These are phyloP conservation scores for Buddleja alternifolia DNA, from an alignment of 257 asterid genomes.

Conservation along the genomic window DNA sequence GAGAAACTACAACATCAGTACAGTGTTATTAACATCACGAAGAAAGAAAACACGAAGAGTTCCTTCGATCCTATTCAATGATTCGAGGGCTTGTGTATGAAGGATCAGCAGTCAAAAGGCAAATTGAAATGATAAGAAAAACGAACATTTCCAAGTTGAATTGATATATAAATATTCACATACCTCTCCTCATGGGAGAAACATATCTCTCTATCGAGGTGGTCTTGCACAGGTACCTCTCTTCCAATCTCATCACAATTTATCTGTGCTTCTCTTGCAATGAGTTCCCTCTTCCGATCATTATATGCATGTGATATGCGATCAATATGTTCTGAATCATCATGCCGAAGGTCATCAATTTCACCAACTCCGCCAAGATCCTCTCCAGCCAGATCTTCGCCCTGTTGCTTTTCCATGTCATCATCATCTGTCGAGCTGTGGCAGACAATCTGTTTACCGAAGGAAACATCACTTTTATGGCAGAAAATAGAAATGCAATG, in stretches of 20 bases:
- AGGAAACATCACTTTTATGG: slow-evolving; percentile 20
- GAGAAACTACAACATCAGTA: too few species aligned
- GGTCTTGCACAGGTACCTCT: slow-evolving; percentile 37
- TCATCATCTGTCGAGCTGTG: slow-evolving; percentile 60
- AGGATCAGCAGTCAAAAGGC: slow-evolving; percentile 12
- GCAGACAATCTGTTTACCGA: slow-evolving; percentile 70
- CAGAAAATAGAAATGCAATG: not conserved
- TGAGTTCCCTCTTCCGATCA: slow-evolving; percentile 51
- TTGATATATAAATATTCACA: not conserved
- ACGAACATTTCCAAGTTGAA: slow-evolving; percentile 12
- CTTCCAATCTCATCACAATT: slow-evolving; percentile 42
- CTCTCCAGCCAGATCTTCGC: slow-evolving; percentile 38
- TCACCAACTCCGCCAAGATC: slow-evolving; percentile 55
- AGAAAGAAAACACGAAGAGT: too few species aligned
- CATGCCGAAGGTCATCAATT: slow-evolving; percentile 53
- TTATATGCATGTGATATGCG: slow-evolving; percentile 46
- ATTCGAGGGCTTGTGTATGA: slow-evolving; percentile 16
- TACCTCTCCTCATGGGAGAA: slow-evolving; percentile 64
- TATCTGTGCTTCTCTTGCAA: slow-evolving; percentile 47
- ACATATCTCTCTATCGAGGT: slow-evolving; percentile 44
- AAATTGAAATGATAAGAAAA: slow-evolving; percentile 3
- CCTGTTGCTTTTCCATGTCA: slow-evolving; percentile 56
- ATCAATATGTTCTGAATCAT: slow-evolving; percentile 42
- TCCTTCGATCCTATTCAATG: slow-evolving; percentile 6
- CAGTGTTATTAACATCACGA: too few species aligned